Conservation (phyloP, 2,329 filamentous ascomycete species). For the Aspergillus ochraceus region DNA sequence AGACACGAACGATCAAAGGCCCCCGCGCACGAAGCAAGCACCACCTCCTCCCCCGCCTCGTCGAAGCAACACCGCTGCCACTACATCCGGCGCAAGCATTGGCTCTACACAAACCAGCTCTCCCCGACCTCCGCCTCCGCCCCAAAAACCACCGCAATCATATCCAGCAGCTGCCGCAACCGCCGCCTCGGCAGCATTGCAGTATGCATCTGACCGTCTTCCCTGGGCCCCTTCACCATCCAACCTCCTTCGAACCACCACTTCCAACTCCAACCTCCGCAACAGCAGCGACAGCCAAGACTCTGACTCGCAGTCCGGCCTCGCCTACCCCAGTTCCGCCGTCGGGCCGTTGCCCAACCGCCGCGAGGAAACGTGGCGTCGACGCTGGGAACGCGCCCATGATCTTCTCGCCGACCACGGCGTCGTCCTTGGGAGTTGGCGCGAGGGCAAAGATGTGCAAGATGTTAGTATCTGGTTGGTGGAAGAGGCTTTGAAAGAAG, state of each 20-base stretch:
- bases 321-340: slow-evolving; percentile 6
- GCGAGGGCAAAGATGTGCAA: slow-evolving; percentile 46
- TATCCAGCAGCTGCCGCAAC: slow-evolving; percentile 23
- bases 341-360: slow-evolving; percentile 42
- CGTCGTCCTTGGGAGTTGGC: slow-evolving; percentile 48
- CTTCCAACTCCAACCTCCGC: slow-evolving; percentile 25
- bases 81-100: slow-evolving; percentile 16
- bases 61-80: slow-evolving; percentile 29
- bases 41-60: slow-evolving; percentile 34
- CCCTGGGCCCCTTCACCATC: slow-evolving; percentile 22
- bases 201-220: slow-evolving; percentile 33
- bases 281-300: slow-evolving; percentile 13
- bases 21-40: slow-evolving; percentile 25
- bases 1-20: slow-evolving; percentile 1
- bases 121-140: slow-evolving; percentile 16
- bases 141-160: slow-evolving; percentile 22
- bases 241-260: slow-evolving; percentile 18
- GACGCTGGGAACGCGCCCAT: slow-evolving; percentile 48
- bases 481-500: slow-evolving; percentile 38
- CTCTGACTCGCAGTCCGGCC: slow-evolving; percentile 15
- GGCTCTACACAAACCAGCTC: slow-evolving; percentile 14
- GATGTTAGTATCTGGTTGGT: slow-evolving; percentile 46
- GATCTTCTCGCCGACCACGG: slow-evolving; percentile 43
- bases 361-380: slow-evolving; percentile 50
- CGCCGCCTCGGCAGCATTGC: slow-evolving; percentile 22